Evolutionary conservation across 1,139 yeast genomes (phyloP).

Genomic region (Schwanniomyces etchellsii): DNA sequence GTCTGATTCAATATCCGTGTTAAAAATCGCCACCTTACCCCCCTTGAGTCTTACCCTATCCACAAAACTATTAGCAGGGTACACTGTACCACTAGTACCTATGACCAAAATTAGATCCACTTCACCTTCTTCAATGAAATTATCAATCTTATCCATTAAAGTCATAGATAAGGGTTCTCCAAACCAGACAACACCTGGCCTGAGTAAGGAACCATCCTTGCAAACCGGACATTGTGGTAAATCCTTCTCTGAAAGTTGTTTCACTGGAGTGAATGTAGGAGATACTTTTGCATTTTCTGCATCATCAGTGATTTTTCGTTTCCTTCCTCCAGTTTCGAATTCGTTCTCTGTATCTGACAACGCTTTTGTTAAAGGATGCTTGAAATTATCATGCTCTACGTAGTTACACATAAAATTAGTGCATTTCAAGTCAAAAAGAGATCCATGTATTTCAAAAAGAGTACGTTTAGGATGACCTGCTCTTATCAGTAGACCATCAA

Average conservation of each 20-base stretch:
- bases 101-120: slow-evolving; percentile 76
- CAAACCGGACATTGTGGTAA: slow-evolving; percentile 81
- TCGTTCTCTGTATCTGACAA: slow-evolving; percentile 37
- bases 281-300: slow-evolving; percentile 16
- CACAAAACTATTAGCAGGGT: slow-evolving; percentile 91
- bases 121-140: slow-evolving; percentile 50
- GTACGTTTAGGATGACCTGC: slow-evolving; percentile 52
- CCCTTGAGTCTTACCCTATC: slow-evolving; percentile 69
- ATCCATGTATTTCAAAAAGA: slow-evolving; percentile 73
- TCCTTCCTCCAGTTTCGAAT: slow-evolving; percentile 14
- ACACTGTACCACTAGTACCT: slow-evolving; percentile 80
- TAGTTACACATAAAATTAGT: slow-evolving; percentile 71
- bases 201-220: slow-evolving; percentile 35
- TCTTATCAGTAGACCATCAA: slow-evolving; percentile 66
- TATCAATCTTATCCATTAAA: slow-evolving; percentile 62
- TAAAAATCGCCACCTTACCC: slow-evolving; percentile 80
- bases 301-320: slow-evolving; percentile 7
- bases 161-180: slow-evolving; percentile 75
- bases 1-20: slow-evolving; percentile 53
- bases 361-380: slow-evolving; percentile 60
- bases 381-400: slow-evolving; percentile 44
- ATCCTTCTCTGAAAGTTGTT: slow-evolving; percentile 40
- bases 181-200: slow-evolving; percentile 94
- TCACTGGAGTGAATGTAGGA: slow-evolving; percentile 45
- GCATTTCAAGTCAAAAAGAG: slow-evolving; percentile 65